These are phyloP conservation scores for Candida silvatica DNA, from an alignment of 805 yeast species.

Conservation along the genomic window DNA sequence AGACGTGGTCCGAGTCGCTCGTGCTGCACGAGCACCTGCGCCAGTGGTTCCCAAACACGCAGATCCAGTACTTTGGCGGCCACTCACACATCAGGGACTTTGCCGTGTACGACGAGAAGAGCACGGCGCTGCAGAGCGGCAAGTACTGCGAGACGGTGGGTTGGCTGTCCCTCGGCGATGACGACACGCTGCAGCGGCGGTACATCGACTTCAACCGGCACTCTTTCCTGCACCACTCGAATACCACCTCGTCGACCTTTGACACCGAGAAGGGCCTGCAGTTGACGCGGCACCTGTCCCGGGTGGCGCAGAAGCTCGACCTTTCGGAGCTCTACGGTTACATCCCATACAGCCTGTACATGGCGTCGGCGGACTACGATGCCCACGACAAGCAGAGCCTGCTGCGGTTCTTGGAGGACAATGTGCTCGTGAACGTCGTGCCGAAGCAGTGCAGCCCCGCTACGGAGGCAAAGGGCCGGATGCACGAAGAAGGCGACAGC, in stretches of 20 bases:
- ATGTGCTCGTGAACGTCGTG: slow-evolving; percentile 34
- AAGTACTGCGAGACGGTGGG: slow-evolving; percentile 93
- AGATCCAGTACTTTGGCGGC: slow-evolving; percentile 88
- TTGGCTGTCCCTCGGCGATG: slow-evolving; percentile 49
- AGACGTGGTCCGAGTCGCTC: slow-evolving; percentile 45
- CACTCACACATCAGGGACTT: slow-evolving; percentile 91
- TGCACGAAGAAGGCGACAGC: no score
- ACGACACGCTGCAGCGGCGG: slow-evolving; percentile 35
- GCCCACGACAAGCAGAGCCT: slow-evolving; percentile 44
- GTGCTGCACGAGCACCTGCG: slow-evolving; percentile 45
- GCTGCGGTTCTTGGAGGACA: slow-evolving; percentile 46
- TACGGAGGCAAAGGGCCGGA: slow-evolving; percentile 2
- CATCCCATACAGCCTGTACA: slow-evolving; percentile 56
- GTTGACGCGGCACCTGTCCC: slow-evolving; percentile 34
- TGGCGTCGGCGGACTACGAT: slow-evolving; percentile 55
- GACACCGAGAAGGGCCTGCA: slow-evolving; percentile 46
- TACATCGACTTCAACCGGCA: slow-evolving; percentile 77
- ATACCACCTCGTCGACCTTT: slow-evolving; percentile 26
- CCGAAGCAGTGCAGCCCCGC: slow-evolving; percentile 15
- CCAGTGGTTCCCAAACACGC: slow-evolving; percentile 43
- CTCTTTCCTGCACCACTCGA: slow-evolving; percentile 61
- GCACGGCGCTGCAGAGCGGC: slow-evolving; percentile 87
- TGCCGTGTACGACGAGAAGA: slow-evolving; percentile 50
- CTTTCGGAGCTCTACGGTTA: slow-evolving; percentile 52
- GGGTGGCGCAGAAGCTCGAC: slow-evolving; percentile 35